phyloP scores from a whole-genome alignment of 2,329 filamentous ascomycete genomes.

The Cordyceps cicadae region DNA sequence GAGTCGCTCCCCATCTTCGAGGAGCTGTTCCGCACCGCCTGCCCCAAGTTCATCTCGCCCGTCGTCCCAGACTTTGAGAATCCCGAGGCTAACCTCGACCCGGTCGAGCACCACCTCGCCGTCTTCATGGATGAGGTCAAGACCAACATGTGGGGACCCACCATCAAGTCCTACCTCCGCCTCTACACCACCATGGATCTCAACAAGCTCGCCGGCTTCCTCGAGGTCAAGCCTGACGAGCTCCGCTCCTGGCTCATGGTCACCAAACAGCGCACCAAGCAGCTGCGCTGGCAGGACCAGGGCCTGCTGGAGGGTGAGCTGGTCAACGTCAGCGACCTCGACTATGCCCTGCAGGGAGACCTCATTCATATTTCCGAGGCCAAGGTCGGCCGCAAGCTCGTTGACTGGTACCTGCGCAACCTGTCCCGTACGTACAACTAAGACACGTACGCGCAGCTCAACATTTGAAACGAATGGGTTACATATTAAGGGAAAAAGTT shows the following conservation, averaged over 20 bases:
- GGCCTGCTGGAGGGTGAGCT: constrained; percentile 86
- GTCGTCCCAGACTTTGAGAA: constrained; percentile 97
- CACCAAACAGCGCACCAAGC: constrained; percentile 97
- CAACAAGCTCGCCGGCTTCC: constrained; percentile 94
- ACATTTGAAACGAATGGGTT: background rate
- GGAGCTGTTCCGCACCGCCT: constrained; percentile 95
- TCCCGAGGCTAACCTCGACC: constrained; percentile 91
- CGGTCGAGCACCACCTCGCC: constrained; percentile 89
- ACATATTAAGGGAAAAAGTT: background rate
- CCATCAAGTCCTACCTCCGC: constrained; percentile 95
- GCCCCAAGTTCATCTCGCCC: constrained; percentile 98
- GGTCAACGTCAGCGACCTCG: constrained; percentile 87
- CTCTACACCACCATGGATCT: constrained; percentile 99
- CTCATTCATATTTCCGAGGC: constrained; percentile 98
- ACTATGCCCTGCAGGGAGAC: constrained; percentile 95
- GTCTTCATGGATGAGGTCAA: constrained; percentile 99
- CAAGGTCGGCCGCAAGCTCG: constrained; percentile 92
- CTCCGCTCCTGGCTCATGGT: constrained; percentile 88
- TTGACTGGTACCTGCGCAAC: constrained; percentile 99
- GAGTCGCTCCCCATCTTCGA: constrained; percentile 95
- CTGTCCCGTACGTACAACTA: constrained; percentile 81
- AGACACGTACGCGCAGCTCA: background rate
- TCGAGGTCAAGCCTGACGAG: constrained; percentile 95
- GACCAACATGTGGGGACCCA: constrained; percentile 97
- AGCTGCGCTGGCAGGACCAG: constrained; percentile 85